A percentile compares a stretch with the other conserved stretches of the same genome.
Conservation (phyloP, 2,329 filamentous ascomycete species). For the Monilinia fructicola region DNA sequence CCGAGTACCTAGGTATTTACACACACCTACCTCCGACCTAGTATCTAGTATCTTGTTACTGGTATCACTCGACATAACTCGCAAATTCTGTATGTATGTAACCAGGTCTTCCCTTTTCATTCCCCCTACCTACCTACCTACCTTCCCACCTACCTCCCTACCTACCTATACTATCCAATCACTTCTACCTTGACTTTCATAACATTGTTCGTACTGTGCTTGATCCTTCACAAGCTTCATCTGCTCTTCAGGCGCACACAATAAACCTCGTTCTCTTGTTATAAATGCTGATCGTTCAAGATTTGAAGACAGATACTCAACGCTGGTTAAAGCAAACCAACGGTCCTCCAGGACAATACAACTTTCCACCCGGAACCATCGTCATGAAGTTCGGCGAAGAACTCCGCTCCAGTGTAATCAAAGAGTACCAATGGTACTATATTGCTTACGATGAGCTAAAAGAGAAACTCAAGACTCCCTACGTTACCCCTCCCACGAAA, state of each 20-base stretch:
- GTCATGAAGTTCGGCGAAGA: conserved; percentile 92
- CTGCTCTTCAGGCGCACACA: not conserved
- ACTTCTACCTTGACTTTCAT: not conserved
- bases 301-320: conserved; percentile 31
- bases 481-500: conserved; percentile 51
- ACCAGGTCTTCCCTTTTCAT: no score
- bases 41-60: no score
- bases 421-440: conserved; percentile 97
- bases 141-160: no score
- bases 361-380: conserved; percentile 50
- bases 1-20: no score
- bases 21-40: no score
- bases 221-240: not conserved
- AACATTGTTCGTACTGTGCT: not conserved
- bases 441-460: conserved; percentile 97
- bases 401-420: conserved; percentile 91
- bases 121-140: no score
- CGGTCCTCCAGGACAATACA: conserved; percentile 27
- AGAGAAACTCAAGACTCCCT: conserved; percentile 74
- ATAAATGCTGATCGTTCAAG: conserved; percentile 37
- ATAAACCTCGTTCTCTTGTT: not conserved
- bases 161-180: not conserved
- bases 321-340: conserved; percentile 28
- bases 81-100: no score
- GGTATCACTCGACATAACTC: no score